These are phyloP conservation scores for Aspergillus spinulosporus DNA, from an alignment of 2,329 filamentous ascomycete species.

Conservation along the genomic window DNA sequence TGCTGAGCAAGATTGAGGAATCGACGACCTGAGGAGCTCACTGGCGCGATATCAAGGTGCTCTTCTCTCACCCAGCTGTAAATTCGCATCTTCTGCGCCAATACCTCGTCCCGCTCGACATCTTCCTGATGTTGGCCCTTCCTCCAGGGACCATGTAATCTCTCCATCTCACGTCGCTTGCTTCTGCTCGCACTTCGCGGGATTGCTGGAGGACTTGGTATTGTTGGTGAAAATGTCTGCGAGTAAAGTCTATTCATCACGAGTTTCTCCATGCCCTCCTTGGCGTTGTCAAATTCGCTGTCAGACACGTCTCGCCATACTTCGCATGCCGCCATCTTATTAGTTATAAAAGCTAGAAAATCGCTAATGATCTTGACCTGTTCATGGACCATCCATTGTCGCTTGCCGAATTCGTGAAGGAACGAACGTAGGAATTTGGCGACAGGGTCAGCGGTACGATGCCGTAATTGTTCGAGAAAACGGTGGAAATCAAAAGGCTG, in stretches of 20 bases:
- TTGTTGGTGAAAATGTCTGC: conserved; percentile 94
- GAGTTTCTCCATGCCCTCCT: conserved; percentile 98
- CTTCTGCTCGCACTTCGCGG: conserved; percentile 60
- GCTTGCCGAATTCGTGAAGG: conserved; percentile 89
- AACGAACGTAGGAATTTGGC: conserved; percentile 95
- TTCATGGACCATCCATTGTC: conserved; percentile 99
- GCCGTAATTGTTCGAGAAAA: conserved; percentile 91
- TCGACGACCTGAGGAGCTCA: conserved; percentile 80
- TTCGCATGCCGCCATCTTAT: conserved; percentile 97
- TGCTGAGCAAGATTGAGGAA: conserved; percentile 89
- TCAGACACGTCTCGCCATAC: conserved; percentile 96
- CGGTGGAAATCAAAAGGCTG: conserved; percentile 96
- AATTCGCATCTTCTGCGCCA: conserved; percentile 94
- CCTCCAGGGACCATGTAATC: conserved; percentile 74
- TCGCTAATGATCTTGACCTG: conserved; percentile 99
- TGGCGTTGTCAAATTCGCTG: conserved; percentile 95
- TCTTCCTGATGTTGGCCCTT: conserved; percentile 97
- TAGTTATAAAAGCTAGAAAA: conserved; percentile 92
- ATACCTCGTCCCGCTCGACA: conserved; percentile 91
- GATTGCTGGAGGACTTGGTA: conserved; percentile 73
- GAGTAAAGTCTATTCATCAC: conserved; percentile 97
- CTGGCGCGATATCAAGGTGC: conserved; percentile 85
- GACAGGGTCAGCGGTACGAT: conserved; percentile 96
- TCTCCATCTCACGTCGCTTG: conserved; percentile 67
- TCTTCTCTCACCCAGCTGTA: conserved; percentile 93